Conservation (phyloP, 2,329 filamentous ascomycete genomes). For the Sphaerulina vaccinii region DNA sequence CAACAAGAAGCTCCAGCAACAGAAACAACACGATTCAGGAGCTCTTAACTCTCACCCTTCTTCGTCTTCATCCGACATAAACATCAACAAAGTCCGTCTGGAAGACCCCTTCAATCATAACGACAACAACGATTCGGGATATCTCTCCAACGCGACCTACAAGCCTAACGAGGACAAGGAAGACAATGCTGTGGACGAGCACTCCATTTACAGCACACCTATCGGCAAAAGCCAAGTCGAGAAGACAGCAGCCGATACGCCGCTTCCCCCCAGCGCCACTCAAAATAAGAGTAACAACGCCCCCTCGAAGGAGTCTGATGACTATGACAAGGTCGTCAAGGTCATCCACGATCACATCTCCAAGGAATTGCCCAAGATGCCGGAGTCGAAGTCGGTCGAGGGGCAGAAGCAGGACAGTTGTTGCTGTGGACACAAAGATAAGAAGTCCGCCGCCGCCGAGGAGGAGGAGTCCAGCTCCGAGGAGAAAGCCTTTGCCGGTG, state of each 20-base stretch:
- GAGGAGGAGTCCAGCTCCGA: not conserved
- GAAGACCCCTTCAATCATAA: slow-evolving; percentile 4
- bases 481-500: slow-evolving; percentile 4
- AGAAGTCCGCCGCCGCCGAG: slow-evolving; percentile 6
- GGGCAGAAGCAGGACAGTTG: not conserved
- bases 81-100: not conserved
- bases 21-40: not conserved
- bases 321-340: slow-evolving; percentile 8
- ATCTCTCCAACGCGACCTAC: slow-evolving; percentile 7
- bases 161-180: not conserved
- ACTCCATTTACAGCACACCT: slow-evolving; percentile 15
- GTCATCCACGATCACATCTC: slow-evolving; percentile 7
- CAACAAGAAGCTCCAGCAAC: slow-evolving; percentile 7
- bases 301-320: slow-evolving; percentile 4
- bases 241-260: not conserved
- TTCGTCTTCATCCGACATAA: not conserved
- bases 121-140: not conserved
- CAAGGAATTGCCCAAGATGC: not conserved
- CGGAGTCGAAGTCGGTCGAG: not conserved
- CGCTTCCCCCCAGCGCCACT: slow-evolving; percentile 3
- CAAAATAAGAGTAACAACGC: not conserved
- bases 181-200: slow-evolving; percentile 7
- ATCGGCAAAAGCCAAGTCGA: slow-evolving; percentile 6
- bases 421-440: not conserved
- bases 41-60: not conserved